Percentiles rank a stretch among this genome's conserved stretches.
Conservation (phyloP, 768 basidiomycete species). For the Kwoniella bestiolae region DNA sequence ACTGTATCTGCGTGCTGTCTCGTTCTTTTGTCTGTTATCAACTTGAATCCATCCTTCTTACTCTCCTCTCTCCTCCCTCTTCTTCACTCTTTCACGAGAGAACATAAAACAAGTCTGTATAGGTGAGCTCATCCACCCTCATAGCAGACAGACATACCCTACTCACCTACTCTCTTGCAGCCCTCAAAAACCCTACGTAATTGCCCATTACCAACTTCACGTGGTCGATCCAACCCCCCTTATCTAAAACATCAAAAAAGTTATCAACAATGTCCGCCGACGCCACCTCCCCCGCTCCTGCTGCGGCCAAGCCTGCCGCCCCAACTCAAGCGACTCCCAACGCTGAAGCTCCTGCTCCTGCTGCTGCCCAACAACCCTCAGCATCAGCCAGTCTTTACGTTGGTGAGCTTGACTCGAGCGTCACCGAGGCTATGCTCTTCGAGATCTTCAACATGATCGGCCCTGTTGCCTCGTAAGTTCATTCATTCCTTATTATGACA, state of each 20-base stretch:
- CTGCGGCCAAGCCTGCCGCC: conserved; percentile 36
- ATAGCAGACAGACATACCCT: neutral
- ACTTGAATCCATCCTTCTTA: neutral
- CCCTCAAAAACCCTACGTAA: conserved; percentile 54
- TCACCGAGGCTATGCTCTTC: conserved; percentile 99
- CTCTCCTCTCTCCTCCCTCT: conserved; percentile 6
- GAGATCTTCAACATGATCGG: conserved; percentile 99
- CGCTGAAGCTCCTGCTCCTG: conserved; percentile 40
- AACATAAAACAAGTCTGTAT: conserved; percentile 21
- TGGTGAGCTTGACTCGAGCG: conserved; percentile 95
- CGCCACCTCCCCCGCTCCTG: conserved; percentile 41
- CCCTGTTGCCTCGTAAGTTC: conserved; percentile 86
- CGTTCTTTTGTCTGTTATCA: conserved; percentile 22
- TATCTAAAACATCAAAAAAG: conserved; percentile 22
- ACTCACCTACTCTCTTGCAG: neutral
- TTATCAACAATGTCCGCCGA: conserved; percentile 36
- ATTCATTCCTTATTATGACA: neutral
- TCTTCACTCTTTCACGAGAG: conserved; percentile 20
- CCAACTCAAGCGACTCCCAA: conserved; percentile 40
- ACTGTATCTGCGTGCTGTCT: neutral
- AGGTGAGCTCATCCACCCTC: conserved; percentile 4
- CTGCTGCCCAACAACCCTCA: conserved; percentile 39
- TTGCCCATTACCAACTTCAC: conserved; percentile 44
- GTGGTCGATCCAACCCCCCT: conserved; percentile 52
- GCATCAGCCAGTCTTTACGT: conserved; percentile 81